phyloP scores from a whole-genome alignment of 2,329 filamentous ascomycete genomes.

The Scortechinia acanthostroma region DNA sequence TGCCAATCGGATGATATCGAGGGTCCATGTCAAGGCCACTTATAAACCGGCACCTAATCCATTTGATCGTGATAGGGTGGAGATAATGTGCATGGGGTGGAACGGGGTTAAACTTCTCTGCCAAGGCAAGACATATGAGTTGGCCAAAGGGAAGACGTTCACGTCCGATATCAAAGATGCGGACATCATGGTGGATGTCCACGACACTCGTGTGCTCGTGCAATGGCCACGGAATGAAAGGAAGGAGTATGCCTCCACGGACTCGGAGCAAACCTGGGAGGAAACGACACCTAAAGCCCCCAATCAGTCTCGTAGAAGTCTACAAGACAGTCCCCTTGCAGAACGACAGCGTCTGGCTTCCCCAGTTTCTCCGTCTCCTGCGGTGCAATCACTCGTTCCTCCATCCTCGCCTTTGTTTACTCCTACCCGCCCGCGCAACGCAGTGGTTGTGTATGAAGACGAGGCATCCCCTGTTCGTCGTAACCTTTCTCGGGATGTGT shows the following conservation, averaged over 20 bases:
- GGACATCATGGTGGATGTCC: constrained; percentile 92
- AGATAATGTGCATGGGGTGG: constrained; percentile 89
- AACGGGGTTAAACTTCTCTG: constrained; percentile 92
- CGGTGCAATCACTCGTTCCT: constrained; percentile 31
- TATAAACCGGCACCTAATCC: constrained; percentile 67
- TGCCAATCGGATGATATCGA: constrained; percentile 83
- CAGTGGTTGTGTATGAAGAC: constrained; percentile 19
- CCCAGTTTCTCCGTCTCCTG: constrained; percentile 50
- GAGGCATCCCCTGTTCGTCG: constrained; percentile 3
- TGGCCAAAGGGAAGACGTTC: constrained; percentile 83
- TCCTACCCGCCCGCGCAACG: constrained; percentile 27
- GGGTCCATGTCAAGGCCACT: constrained; percentile 82
- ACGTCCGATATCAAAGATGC: constrained; percentile 79
- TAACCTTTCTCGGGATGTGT: not conserved
- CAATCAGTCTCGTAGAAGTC: constrained; percentile 13
- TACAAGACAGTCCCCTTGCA: constrained; percentile 30
- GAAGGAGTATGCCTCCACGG: constrained; percentile 61
- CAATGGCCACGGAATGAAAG: constrained; percentile 67
- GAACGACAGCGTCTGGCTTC: constrained; percentile 39
- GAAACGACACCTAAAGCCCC: constrained; percentile 20
- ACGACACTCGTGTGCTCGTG: constrained; percentile 82
- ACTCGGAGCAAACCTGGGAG: constrained; percentile 29
- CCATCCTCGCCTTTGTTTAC: constrained; percentile 30
- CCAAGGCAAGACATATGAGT: constrained; percentile 77
- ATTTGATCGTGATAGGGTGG: constrained; percentile 70